phyloP scores from a whole-genome alignment of 1,139 yeast genomes.

The Saccharomycopsis phalli region DNA sequence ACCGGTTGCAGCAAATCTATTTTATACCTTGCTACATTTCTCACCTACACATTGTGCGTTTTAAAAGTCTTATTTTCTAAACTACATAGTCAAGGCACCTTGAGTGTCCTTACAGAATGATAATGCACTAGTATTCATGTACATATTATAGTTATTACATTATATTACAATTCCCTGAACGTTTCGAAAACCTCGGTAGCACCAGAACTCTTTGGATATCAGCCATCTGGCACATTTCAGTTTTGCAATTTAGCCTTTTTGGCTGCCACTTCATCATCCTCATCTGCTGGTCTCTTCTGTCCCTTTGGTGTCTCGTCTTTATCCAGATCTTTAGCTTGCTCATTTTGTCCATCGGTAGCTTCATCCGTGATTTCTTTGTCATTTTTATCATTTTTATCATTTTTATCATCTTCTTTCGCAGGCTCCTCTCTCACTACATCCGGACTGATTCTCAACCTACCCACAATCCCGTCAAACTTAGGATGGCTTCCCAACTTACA shows the following conservation, averaged over 20 bases:
- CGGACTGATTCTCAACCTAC: conserved; percentile 16
- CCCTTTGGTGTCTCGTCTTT: neutral
- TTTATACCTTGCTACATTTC: too few species aligned
- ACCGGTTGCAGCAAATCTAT: too few species aligned
- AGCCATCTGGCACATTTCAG: too few species aligned
- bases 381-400: conserved; percentile 1
- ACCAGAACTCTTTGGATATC: too few species aligned
- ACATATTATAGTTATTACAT: too few species aligned
- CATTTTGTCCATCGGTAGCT: neutral
- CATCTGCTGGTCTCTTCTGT: neutral
- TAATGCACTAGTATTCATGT: too few species aligned
- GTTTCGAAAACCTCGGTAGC: too few species aligned
- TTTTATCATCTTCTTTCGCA: neutral
- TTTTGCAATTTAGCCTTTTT: conserved; percentile 2
- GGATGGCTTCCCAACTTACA: conserved; percentile 20
- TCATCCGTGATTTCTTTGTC: neutral
- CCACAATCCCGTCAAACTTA: conserved; percentile 15
- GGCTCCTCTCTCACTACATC: conserved; percentile 7
- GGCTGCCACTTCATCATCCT: neutral
- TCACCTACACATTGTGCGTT: too few species aligned
- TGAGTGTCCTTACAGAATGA: too few species aligned
- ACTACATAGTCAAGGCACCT: too few species aligned
- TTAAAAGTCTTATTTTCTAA: too few species aligned
- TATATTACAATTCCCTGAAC: too few species aligned
- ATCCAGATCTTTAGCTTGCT: neutral